Evolutionary conservation across 2,329 filamentous ascomycete genomes (phyloP).

Genomic region (Periglandula ipomoeae): DNA sequence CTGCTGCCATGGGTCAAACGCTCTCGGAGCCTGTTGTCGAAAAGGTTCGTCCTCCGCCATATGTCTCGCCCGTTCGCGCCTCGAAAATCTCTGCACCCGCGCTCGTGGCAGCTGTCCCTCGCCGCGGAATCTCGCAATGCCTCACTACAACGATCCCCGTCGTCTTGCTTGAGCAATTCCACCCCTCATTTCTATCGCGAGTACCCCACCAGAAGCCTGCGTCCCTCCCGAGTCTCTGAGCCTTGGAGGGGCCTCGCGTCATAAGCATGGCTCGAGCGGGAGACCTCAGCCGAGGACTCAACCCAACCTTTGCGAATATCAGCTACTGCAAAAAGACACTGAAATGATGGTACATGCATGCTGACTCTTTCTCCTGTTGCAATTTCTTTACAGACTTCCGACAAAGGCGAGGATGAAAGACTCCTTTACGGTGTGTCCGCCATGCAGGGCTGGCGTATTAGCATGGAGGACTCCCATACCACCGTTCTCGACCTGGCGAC

Average conservation of each 20-base stretch:
- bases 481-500: slow-evolving; percentile 74
- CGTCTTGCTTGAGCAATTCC: not conserved
- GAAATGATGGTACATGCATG: not conserved
- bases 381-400: slow-evolving; percentile 57
- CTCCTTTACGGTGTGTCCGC: slow-evolving; percentile 90
- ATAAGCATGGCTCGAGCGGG: not conserved
- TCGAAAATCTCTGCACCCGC: slow-evolving; percentile 2
- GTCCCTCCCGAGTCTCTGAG: not conserved
- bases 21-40: slow-evolving; percentile 98
- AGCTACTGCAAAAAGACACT: not conserved
- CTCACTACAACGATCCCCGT: not conserved
- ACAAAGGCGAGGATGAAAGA: slow-evolving; percentile 84
- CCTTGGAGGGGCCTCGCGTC: slow-evolving; percentile 5
- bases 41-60: slow-evolving; percentile 56
- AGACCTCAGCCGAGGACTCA: too few relatives aligned
- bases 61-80: not conserved
- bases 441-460: slow-evolving; percentile 99
- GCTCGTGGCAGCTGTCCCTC: not conserved
- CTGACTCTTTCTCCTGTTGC: slow-evolving; percentile 16
- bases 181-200: slow-evolving; percentile 2
- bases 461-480: slow-evolving; percentile 97
- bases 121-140: not conserved
- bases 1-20: slow-evolving; percentile 82
- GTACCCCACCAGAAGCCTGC: slow-evolving; percentile 4
- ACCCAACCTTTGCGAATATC: not conserved